Conservation (phyloP, 371 early-diverging fungal genomes). For the Circinella umbellata region DNA sequence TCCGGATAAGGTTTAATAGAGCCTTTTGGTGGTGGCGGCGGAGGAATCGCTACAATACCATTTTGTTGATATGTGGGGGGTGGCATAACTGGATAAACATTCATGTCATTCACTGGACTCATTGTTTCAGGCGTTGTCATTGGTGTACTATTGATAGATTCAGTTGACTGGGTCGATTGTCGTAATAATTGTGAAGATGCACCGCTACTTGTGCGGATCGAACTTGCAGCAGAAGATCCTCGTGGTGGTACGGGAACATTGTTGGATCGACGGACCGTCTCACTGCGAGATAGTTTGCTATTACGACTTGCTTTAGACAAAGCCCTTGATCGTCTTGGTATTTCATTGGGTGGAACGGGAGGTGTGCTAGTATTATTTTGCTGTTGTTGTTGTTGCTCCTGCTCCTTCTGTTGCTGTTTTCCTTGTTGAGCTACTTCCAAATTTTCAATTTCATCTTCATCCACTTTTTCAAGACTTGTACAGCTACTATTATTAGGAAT, state of each 20-base stretch:
- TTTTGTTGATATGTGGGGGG: background rate
- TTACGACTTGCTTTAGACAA: slow-evolving; percentile 4
- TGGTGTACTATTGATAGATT: slow-evolving; percentile 16
- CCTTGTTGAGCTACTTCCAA: slow-evolving; percentile 5
- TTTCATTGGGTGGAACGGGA: background rate
- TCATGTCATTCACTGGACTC: slow-evolving; percentile 22
- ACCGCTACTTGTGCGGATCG: background rate
- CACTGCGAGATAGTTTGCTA: background rate
- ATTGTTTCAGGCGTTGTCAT: slow-evolving; percentile 22
- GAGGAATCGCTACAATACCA: background rate
- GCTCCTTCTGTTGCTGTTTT: background rate
- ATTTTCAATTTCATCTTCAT: slow-evolving; percentile 12
- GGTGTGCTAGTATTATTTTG: slow-evolving; percentile 4
- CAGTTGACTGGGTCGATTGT: slow-evolving; percentile 13
- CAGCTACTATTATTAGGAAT: background rate
- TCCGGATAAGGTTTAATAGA: slow-evolving; percentile 16
- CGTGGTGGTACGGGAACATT: background rate
- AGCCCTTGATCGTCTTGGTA: background rate
- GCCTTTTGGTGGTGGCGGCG: background rate
- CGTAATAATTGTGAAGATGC: slow-evolving; percentile 5
- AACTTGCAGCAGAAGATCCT: background rate
- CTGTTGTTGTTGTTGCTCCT: background rate
- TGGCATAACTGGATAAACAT: background rate
- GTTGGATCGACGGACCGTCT: slow-evolving; percentile 1
- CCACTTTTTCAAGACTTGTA: slow-evolving; percentile 1